These are phyloP conservation scores for Syzygium aqueum DNA, from an alignment of 345 rosid species.

Conservation along the genomic window DNA sequence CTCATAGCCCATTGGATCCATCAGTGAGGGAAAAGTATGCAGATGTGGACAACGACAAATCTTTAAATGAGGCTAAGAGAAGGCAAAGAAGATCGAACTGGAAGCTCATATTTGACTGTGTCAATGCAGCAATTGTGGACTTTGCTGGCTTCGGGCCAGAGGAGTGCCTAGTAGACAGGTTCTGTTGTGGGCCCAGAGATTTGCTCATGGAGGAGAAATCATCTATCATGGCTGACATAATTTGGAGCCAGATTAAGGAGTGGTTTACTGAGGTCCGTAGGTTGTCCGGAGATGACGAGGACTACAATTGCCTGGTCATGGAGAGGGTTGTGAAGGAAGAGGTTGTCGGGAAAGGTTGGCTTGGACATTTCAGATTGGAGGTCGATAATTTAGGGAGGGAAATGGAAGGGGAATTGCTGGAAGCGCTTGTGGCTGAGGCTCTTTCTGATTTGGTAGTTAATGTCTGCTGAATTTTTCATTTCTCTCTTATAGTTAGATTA, in stretches of 20 bases:
- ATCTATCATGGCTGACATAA: conserved; percentile 33
- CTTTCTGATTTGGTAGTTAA: conserved; percentile 34
- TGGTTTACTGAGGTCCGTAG: conserved; percentile 36
- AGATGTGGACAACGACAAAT: conserved; percentile 30
- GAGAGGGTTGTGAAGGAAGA: conserved; percentile 56
- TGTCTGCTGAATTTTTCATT: conserved; percentile 1
- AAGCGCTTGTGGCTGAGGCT: conserved; percentile 72
- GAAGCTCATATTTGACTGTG: conserved; percentile 68
- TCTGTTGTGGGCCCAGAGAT: neutral
- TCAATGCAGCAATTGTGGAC: conserved; percentile 55
- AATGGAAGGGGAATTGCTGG: conserved; percentile 53
- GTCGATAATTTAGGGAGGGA: conserved; percentile 38
- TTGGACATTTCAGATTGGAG: conserved; percentile 31
- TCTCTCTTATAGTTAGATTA: neutral
- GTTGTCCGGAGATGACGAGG: conserved; percentile 31
- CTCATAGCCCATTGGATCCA: conserved; percentile 71
- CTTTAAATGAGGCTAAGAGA: conserved; percentile 51
- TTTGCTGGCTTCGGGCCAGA: conserved; percentile 25
- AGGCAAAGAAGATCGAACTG: conserved; percentile 50
- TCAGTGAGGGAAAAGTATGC: conserved; percentile 43
- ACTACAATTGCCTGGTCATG: conserved; percentile 40
- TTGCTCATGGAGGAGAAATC: conserved; percentile 7
- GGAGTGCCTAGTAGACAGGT: conserved; percentile 7
- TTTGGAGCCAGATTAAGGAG: conserved; percentile 53
- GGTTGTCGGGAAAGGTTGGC: conserved; percentile 63